Evolutionary conservation across 2,329 filamentous ascomycete genomes (phyloP), one percentile per base, ranked within the genome.

Genomic region (Didymella lethalis): DNA sequence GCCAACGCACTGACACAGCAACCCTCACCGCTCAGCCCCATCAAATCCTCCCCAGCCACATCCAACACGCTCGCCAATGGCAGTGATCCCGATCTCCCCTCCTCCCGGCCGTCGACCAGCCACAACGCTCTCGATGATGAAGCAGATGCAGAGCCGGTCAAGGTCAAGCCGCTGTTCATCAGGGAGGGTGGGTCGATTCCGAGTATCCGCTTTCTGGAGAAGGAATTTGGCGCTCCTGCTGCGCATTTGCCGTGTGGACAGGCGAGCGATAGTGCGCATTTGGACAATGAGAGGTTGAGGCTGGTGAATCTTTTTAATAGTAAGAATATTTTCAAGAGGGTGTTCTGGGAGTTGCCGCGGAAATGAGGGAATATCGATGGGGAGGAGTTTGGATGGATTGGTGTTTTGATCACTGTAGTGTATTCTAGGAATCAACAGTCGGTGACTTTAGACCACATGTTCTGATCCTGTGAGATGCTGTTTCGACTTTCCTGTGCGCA

Each of bases 131-230:
- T 32, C 2, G 10, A 38, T 5, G 23, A 16, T 7, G n/a, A 38
- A 12, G 20, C 16, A n/a, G 25, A 41, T 14, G 8, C n/a, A 23
- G 36, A n/a, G 16, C 40, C 53, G 7, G 38, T n/a, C 6, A 32
- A 46, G 8, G 44, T 52, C 14, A 90, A 88, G 68, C 94, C 93
- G 0, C 82, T 99, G 3, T 98, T 96, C 75, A 99, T 99, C 66
- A 87, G 95, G 10, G 95, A 99, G 78, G 95, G 95, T 12, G 95
- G 95, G 5, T 96, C 91, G 0, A 99, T 99, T 66, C 95, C 95
- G 0, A 92, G 92, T 0, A 98, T 98, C 56, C 83, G 95, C 6
- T 98, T 98, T 73, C 75, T 98, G 36, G 94, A 98, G 76, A 97
- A 97, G 79, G 92, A 96, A 70, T 97, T 98, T 73, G 84, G 85